A percentile compares a stretch with the other conserved stretches of the same genome.
phyloP scores from a whole-genome alignment of 2,329 filamentous ascomycete species.

The Fusarium sp. region DNA sequence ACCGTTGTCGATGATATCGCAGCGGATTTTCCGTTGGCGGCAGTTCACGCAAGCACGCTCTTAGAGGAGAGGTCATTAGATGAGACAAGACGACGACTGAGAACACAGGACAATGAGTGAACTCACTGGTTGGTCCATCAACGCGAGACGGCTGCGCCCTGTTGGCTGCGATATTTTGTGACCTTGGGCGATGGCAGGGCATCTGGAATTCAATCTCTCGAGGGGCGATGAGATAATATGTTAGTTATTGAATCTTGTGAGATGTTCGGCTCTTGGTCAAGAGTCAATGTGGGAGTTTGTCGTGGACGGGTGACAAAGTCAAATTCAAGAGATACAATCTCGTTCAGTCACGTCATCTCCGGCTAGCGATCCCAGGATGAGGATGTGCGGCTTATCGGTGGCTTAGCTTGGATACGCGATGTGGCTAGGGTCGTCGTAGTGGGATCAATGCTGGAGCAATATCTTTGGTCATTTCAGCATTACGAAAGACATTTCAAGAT shows the following conservation, averaged over 20 bases:
- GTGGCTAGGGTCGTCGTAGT: not conserved
- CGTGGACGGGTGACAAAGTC: not conserved
- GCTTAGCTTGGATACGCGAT: not conserved
- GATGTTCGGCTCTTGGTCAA: fast-evolving
- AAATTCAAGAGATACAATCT: not conserved
- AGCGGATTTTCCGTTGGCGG: constrained; percentile 6
- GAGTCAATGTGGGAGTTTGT: fast-evolving
- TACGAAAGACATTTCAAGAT: not conserved
- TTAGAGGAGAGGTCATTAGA: fast-evolving
- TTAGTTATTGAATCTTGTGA: fast-evolving
- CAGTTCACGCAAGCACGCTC: constrained; percentile 18
- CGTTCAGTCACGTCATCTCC: not conserved
- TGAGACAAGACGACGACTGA: fast-evolving
- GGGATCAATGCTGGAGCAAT: too few relatives aligned
- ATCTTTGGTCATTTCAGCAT: too few relatives aligned
- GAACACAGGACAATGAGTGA: fast-evolving
- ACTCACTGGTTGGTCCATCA: not conserved
- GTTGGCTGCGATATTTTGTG: constrained; percentile 4
- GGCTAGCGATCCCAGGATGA: not conserved
- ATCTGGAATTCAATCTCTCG: too few relatives aligned
- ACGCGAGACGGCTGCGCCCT: not conserved
- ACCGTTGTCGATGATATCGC: constrained; percentile 9
- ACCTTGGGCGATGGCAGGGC: too few relatives aligned
- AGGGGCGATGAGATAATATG: too few relatives aligned
- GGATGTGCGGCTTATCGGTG: not conserved